These are phyloP conservation scores for Xerocomellus intermedius DNA, from an alignment of 768 basidiomycete species.

Conservation along the genomic window DNA sequence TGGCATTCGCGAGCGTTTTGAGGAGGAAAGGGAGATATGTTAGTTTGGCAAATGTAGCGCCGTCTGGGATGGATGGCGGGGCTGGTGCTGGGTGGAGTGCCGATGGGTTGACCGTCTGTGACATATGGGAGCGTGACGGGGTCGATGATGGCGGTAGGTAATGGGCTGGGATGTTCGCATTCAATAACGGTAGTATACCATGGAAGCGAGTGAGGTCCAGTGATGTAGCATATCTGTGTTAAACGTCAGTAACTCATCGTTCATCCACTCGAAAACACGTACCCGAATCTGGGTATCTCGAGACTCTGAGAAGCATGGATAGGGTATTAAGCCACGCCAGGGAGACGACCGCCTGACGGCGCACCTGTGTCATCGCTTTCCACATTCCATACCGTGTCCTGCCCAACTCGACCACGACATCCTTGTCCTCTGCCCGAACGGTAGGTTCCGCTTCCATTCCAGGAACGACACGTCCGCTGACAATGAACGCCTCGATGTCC, in stretches of 20 bases:
- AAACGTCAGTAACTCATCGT: neutral
- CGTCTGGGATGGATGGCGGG: constrained; percentile 45
- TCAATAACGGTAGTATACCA: constrained; percentile 59
- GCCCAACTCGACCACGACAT: constrained; percentile 68
- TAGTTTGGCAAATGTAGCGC: constrained; percentile 59
- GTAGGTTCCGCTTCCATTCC: neutral
- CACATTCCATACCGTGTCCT: constrained; percentile 83
- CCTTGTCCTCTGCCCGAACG: constrained; percentile 28
- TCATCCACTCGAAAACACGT: constrained; percentile 16
- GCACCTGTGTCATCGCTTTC: constrained; percentile 84
- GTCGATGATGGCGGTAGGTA: constrained; percentile 43
- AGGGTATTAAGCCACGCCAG: neutral
- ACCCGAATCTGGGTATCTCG: constrained; percentile 85
- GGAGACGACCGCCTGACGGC: constrained; percentile 2
- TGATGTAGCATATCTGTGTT: constrained; percentile 62
- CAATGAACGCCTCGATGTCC: constrained; percentile 67
- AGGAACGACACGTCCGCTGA: constrained; percentile 8
- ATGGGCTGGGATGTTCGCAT: constrained; percentile 64
- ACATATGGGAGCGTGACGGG: constrained; percentile 22
- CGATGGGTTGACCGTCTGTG: constrained; percentile 37
- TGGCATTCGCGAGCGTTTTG: constrained; percentile 76
- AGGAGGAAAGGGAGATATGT: constrained; percentile 83
- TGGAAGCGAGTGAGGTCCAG: constrained; percentile 74
- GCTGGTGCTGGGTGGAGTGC: constrained; percentile 40
- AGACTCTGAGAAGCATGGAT: constrained; percentile 52